Conservation (phyloP, 2,329 filamentous ascomycete genomes). For the Drechslera avenae region DNA sequence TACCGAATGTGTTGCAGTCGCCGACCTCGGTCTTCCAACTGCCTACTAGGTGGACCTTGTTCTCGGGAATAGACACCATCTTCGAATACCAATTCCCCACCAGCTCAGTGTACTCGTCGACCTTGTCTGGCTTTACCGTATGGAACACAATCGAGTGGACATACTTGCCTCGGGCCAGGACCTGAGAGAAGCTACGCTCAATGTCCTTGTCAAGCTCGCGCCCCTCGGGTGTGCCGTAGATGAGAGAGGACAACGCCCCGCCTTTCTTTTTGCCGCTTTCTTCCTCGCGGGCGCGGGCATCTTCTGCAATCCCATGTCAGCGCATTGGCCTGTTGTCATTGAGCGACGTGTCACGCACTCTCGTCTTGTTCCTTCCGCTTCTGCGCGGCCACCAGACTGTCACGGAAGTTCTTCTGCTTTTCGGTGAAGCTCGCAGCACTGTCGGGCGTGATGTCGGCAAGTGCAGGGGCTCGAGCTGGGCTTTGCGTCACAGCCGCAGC, state of each 20-base stretch:
- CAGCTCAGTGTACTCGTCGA: constrained; percentile 90
- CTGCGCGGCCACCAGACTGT: constrained; percentile 75
- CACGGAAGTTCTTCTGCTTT: constrained; percentile 85
- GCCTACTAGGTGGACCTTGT: constrained; percentile 94
- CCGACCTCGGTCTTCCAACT: constrained; percentile 99
- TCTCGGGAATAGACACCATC: constrained; percentile 82
- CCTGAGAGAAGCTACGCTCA: constrained; percentile 93
- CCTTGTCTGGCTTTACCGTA: constrained; percentile 91
- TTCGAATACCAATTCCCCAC: constrained; percentile 91
- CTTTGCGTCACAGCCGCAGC: constrained; percentile 32
- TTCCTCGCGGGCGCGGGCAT: constrained; percentile 64
- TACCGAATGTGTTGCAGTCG: constrained; percentile 95
- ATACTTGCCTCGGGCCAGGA: constrained; percentile 94
- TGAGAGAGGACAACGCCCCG: constrained; percentile 78
- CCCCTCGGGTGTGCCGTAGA: constrained; percentile 96
- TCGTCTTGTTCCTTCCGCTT: constrained; percentile 80
- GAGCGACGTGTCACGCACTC: constrained; percentile 67
- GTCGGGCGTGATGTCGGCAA: constrained; percentile 81
- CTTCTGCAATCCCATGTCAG: constrained; percentile 54
- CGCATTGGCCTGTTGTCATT: constrained; percentile 50
- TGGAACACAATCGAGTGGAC: constrained; percentile 98
- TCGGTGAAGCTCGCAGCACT: constrained; percentile 76
- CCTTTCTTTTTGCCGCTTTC: constrained; percentile 66
- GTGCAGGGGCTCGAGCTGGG: constrained; percentile 62
- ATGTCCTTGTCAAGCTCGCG: constrained; percentile 94